Evolutionary conservation across 1,284 basidiomycete genomes (phyloP), one percentile per base, ranked within the genome.

Genomic region (Microbotryum intermedium): DNA sequence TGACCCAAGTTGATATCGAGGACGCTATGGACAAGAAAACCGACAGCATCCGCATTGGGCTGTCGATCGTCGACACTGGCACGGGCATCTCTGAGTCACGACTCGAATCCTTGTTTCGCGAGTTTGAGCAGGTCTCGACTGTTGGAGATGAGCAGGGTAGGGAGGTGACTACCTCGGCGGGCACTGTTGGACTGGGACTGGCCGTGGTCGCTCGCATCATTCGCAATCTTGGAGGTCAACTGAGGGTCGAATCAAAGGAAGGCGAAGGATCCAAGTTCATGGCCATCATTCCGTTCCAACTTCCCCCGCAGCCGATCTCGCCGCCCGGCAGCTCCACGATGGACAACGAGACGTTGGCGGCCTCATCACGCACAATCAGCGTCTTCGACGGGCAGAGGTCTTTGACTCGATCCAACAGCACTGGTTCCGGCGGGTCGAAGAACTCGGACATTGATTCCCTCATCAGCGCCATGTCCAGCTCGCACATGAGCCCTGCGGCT

Each of bases 51-150:
- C 79, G 79, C 20, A 82, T 92, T 7, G 77, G 65, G 9, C 69
- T 70, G 50, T 57, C 68, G 6, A 54, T 72, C n/a, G 61, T 61
- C 50, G 59, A 65, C 46, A 57, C 60, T 10, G 60, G 50, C n/a
- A 29, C 82, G 66, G 90, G 90, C 6, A 92, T 93, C 53, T 74
- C 84, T 1, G 77, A 79, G 7, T 80, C 80, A 46, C 87, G 87
- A 73, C 79, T 92, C 26, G 86, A 88, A 72, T 83, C 82, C 59
- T 88, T 92, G 62, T 92, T 92, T 76, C 78, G 88, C 55, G 87
- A 90, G 62, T 87, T 93, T 62, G 89, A 91, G 74, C 85, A 89
- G 68, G 86, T 89, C 3, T 57, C 58, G n/a, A 62, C 56, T 1
- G 57, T 65, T 29, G 58, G 59, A 23, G 50, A 57, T 48, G 50